Evolutionary conservation across 2,329 filamentous ascomycete species (phyloP).

Genomic region (Fusarium heterosporum): DNA sequence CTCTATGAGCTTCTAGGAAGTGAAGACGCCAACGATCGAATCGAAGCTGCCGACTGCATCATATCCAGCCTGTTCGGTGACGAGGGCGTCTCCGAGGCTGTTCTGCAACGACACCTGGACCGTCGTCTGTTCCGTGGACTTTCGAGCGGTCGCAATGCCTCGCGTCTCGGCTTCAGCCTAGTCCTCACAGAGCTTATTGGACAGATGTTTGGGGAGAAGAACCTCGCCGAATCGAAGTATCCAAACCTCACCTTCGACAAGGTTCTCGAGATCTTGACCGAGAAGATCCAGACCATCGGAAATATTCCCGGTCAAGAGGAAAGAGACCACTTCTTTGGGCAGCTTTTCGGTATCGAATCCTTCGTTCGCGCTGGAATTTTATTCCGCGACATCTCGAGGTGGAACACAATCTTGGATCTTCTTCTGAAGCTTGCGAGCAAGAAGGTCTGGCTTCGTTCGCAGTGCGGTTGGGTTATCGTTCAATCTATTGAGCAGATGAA

Average conservation of each 20-base stretch:
- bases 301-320: slow-evolving; percentile 77
- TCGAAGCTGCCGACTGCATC: slow-evolving; percentile 69
- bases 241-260: slow-evolving; percentile 66
- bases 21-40: slow-evolving; percentile 66
- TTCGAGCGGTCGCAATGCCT: slow-evolving; percentile 89
- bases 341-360: slow-evolving; percentile 87
- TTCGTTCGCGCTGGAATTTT: slow-evolving; percentile 83
- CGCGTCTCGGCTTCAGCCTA: slow-evolving; percentile 88
- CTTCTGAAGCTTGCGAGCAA: slow-evolving; percentile 80
- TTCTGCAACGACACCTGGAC: slow-evolving; percentile 69
- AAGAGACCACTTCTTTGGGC: slow-evolving; percentile 85
- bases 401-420: slow-evolving; percentile 76
- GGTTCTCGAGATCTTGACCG: slow-evolving; percentile 63
- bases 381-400: slow-evolving; percentile 69
- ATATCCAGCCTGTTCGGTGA: slow-evolving; percentile 64
- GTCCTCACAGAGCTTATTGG: slow-evolving; percentile 84
- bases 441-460: slow-evolving; percentile 89
- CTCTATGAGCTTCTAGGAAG: slow-evolving; percentile 73
- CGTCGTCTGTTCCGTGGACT: slow-evolving; percentile 85
- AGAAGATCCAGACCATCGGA: slow-evolving; percentile 66
- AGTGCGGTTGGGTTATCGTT: slow-evolving; percentile 86
- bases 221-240: slow-evolving; percentile 61
- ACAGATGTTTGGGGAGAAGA: slow-evolving; percentile 71
- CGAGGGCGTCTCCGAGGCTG: slow-evolving; percentile 62
- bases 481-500: slow-evolving; percentile 75